Evolutionary conservation across 1,139 yeast species (phyloP), one percentile per base, ranked within the genome.

Genomic region (Geotrichum aggregatum): DNA sequence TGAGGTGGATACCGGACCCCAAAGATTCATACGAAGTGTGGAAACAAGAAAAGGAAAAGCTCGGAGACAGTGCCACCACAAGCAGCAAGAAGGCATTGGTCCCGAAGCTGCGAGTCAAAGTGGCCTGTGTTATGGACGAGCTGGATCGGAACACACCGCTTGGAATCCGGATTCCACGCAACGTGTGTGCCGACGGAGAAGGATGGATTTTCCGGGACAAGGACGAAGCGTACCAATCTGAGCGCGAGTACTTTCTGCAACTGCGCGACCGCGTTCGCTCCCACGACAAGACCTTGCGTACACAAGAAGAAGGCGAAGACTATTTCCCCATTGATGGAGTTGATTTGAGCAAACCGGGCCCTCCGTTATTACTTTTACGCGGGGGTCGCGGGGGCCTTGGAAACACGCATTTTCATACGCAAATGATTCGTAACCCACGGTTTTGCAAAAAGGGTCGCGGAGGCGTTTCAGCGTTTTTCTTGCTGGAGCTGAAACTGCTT

Each of bases 361-460:
- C 76, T 34, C 96, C 97, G 1, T 66, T 83, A n/a, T 71, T 87
- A 43, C 64, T 92, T 19, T 63, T 91, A 44, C 77, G 78, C 60
- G 98, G 98, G 42, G 98, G 98, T 4, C 74, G 76, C 60, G 98
- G 98, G 26, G 98, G 98, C 0, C 76, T 91, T 74, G 98, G 98
- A 1, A 92, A 92, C 67, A 88, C 89, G 92, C 96, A 91, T 66
- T 92, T 92, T 64, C 73, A 87, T 49, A 88, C 97, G 0, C 77
- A 84, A 49, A 80, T 83, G 52, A 82, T 92, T 51, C 78, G 97
- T 54, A 91, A 89, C 63, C 98, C 98, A 4, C 73, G 95, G 49
- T 92, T 92, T 66, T 80, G 94, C 36, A 91, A 89, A 63, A 64
- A 66, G 39, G 98, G 98, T 1, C 76, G 98, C 54, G 71, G 71